These are phyloP conservation scores for Cairneyella variabilis DNA, from an alignment of 495 filamentous ascomycete species.

Conservation along the genomic window DNA sequence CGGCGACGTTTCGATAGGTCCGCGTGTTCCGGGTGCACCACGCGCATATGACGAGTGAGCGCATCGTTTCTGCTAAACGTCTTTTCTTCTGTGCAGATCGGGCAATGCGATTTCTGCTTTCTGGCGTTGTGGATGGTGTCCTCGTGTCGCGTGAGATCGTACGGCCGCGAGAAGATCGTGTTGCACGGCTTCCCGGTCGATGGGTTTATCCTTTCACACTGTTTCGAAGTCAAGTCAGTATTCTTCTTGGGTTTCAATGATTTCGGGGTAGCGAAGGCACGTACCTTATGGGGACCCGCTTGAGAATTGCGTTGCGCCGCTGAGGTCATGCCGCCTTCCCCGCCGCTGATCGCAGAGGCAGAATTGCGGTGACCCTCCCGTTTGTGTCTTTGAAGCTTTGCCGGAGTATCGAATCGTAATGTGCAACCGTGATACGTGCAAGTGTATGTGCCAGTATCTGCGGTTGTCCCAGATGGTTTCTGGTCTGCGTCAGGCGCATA, in stretches of 20 bases:
- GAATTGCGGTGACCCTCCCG: conserved; percentile 82
- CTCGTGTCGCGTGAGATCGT: conserved; percentile 95
- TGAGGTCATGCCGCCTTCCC: conserved; percentile 45
- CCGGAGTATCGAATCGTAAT: conserved; percentile 79
- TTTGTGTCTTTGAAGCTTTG: conserved; percentile 91
- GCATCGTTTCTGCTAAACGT: conserved; percentile 91
- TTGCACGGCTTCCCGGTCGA: conserved; percentile 96
- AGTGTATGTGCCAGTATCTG: conserved; percentile 86
- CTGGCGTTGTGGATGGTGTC: conserved; percentile 94
- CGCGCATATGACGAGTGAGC: conserved; percentile 86
- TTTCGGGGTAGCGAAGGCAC: neutral
- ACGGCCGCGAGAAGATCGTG: conserved; percentile 92
- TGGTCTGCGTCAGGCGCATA: conserved; percentile 22
- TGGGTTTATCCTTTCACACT: conserved; percentile 86
- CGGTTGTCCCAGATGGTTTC: conserved; percentile 58
- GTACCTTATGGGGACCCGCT: conserved; percentile 72
- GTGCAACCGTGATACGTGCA: conserved; percentile 93
- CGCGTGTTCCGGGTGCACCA: conserved; percentile 83
- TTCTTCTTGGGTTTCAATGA: neutral
- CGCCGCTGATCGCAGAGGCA: conserved; percentile 23
- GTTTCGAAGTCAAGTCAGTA: conserved; percentile 6
- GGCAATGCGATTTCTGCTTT: conserved; percentile 94
- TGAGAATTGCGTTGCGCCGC: conserved; percentile 65
- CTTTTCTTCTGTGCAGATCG: conserved; percentile 95
- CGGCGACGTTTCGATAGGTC: conserved; percentile 61